Conservation (phyloP, 1,284 basidiomycete species). For the Cutaneotrichosporon daszewskae region DNA sequence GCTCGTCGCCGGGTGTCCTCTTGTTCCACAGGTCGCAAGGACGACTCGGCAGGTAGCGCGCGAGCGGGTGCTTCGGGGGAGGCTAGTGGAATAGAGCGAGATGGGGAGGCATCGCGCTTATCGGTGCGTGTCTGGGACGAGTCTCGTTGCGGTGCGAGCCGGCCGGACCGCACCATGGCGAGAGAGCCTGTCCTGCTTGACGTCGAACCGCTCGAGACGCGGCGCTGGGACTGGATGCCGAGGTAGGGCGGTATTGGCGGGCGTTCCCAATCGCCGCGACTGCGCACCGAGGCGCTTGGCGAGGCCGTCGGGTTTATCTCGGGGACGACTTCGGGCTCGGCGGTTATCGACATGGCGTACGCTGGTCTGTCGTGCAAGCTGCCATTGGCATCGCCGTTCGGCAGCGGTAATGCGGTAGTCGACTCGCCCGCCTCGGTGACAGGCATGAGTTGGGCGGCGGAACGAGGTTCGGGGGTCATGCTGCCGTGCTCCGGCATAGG, state of each 20-base stretch:
- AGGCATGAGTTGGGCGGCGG: slow-evolving; percentile 2
- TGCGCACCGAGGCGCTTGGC: not conserved
- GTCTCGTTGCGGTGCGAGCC: slow-evolving; percentile 22
- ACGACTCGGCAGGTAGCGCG: not conserved
- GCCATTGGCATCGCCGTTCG: too few relatives aligned
- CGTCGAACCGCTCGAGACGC: slow-evolving; percentile 22
- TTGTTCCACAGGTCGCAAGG: too few relatives aligned
- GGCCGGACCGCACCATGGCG: slow-evolving; percentile 33
- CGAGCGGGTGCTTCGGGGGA: slow-evolving; percentile 2
- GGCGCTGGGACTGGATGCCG: slow-evolving; percentile 7
- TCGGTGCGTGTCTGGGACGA: too few relatives aligned
- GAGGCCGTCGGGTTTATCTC: too few relatives aligned
- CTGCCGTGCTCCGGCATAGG: not conserved
- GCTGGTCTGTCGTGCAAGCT: too few relatives aligned
- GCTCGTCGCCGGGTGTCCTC: too few relatives aligned
- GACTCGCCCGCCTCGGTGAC: slow-evolving; percentile 13
- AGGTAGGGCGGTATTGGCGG: slow-evolving; percentile 7
- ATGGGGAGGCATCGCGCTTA: slow-evolving; percentile 10
- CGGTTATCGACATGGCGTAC: too few relatives aligned
- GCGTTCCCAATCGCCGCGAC: not conserved
- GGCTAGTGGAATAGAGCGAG: too few relatives aligned
- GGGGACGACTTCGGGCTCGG: too few relatives aligned
- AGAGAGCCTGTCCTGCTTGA: slow-evolving; percentile 38
- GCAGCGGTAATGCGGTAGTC: too few relatives aligned
- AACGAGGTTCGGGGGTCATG: not conserved